Conservation (phyloP, 2,329 filamentous ascomycete genomes). For the Hypoxylon sp. region DNA sequence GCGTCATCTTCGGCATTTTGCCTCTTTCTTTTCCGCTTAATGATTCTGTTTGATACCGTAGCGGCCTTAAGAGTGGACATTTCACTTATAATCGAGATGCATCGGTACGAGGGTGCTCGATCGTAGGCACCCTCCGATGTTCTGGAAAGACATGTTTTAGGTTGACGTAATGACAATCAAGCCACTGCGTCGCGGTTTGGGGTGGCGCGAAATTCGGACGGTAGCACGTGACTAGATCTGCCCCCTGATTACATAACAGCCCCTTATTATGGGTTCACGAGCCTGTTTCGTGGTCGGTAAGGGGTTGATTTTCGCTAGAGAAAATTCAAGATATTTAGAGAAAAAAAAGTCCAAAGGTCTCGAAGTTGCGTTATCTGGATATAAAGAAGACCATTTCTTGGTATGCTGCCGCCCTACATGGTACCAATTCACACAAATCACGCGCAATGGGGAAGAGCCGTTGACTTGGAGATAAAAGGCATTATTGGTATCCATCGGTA, state of each 20-base stretch:
- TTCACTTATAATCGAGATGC: conserved; percentile 51
- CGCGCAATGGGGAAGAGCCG: neutral
- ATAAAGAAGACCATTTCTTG: neutral
- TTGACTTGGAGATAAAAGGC: neutral
- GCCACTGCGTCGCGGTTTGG: conserved; percentile 27
- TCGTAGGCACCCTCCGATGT: neutral
- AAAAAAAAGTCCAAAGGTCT: neutral
- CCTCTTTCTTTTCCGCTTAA: conserved; percentile 58
- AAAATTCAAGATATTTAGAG: too few relatives aligned
- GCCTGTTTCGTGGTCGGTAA: too few relatives aligned
- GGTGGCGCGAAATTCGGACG: conserved; percentile 40
- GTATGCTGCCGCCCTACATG: neutral
- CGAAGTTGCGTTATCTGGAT: neutral
- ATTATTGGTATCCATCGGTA: conserved; percentile 6
- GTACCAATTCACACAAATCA: neutral
- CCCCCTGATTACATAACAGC: conserved; percentile 7
- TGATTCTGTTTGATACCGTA: conserved; percentile 60
- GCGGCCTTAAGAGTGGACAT: conserved; percentile 65
- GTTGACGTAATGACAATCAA: conserved; percentile 36
- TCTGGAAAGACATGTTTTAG: conserved; percentile 5
- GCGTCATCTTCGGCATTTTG: conserved; percentile 48
- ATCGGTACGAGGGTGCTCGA: conserved; percentile 36
- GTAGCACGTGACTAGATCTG: conserved; percentile 31
- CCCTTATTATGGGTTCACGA: conserved; percentile 1
- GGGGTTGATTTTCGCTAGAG: too few relatives aligned